Percentiles rank a stretch among this genome's conserved stretches.
Conservation (phyloP, 2,329 filamentous ascomycete genomes). For the Aspergillus thermomutatus region DNA sequence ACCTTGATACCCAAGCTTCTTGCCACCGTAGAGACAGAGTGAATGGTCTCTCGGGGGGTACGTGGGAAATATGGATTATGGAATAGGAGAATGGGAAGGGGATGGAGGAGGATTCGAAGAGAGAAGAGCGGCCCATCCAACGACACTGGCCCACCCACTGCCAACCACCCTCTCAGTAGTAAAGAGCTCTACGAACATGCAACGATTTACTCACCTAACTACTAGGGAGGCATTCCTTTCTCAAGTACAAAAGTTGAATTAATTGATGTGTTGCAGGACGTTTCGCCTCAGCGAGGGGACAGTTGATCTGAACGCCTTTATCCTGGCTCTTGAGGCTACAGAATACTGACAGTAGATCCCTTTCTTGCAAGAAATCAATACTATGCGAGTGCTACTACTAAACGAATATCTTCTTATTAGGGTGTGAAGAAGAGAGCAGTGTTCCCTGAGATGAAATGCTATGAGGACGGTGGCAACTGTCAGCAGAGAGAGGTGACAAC, state of each 20-base stretch:
- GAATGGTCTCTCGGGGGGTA: neutral
- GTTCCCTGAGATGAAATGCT: neutral
- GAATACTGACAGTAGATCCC: neutral
- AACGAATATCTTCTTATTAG: neutral
- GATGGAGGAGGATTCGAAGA: neutral
- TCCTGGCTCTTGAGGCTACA: neutral
- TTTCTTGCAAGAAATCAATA: neutral
- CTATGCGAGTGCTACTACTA: neutral
- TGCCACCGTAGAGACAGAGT: neutral
- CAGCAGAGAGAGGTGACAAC: neutral
- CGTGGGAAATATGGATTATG: neutral
- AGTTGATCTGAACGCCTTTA: neutral
- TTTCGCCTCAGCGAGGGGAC: neutral
- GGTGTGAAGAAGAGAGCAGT: neutral
- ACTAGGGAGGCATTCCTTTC: neutral
- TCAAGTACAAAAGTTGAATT: neutral
- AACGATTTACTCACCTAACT: neutral
- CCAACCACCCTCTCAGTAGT: neutral
- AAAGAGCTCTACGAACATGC: neutral
- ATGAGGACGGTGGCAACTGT: neutral
- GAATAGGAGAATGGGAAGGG: neutral
- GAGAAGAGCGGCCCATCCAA: neutral
- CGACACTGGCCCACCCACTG: neutral
- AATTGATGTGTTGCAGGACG: neutral
- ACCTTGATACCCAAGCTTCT: neutral